These are phyloP conservation scores for Solanum ossicruentum DNA, from an alignment of 257 asterid species.

Conservation along the genomic window DNA sequence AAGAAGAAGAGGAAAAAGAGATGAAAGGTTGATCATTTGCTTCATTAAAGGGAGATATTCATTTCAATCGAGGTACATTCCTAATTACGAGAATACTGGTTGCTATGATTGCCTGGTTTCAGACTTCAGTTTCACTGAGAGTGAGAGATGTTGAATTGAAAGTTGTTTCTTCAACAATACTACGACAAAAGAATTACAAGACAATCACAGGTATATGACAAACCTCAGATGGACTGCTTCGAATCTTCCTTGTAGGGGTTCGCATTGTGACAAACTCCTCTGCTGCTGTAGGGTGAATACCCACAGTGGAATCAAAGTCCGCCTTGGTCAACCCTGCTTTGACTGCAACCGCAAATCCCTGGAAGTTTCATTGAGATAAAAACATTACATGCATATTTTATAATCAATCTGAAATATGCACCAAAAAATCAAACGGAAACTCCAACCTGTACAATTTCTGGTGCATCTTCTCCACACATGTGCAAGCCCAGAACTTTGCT, in stretches of 20 bases:
- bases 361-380: conserved; percentile 9
- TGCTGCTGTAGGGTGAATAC: conserved; percentile 92
- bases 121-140: not conserved
- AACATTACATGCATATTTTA: not conserved
- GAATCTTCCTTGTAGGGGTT: conserved; percentile 68
- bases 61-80: not conserved
- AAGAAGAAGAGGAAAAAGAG: not conserved
- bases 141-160: not conserved
- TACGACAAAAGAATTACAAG: not conserved
- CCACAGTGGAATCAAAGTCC: conserved; percentile 86
- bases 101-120: not conserved
- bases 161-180: not conserved
- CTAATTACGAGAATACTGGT: not conserved
- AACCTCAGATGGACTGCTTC: conserved; percentile 60
- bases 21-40: not conserved
- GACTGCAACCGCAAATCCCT: conserved; percentile 94
- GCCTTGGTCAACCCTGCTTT: conserved; percentile 93
- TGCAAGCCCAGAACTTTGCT: conserved; percentile 79
- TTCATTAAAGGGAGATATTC: not conserved
- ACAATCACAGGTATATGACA: not conserved
- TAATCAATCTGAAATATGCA: not conserved
- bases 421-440: not conserved
- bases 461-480: conserved; percentile 93
- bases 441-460: conserved; percentile 81
- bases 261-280: conserved; percentile 99